Base-by-base conservation (phyloP, 2,329 filamentous ascomycete species). In the Beauveria medogensis region DNA sequence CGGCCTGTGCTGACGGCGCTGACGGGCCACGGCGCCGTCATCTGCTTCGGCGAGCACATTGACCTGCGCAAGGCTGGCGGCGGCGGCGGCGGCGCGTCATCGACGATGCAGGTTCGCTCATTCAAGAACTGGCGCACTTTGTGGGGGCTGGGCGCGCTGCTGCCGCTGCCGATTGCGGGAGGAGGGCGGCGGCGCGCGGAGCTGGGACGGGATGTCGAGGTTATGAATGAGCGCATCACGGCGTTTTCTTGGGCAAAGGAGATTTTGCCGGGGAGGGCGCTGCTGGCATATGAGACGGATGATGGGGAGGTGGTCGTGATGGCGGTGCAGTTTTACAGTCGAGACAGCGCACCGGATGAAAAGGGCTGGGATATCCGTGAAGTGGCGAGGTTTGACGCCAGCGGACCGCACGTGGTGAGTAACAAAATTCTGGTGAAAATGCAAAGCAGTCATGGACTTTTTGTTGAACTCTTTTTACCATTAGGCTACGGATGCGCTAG, bases 211-310 rank as follows among this genome's bases (percentile, higher is more conserved):
- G 68, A 59, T n/a, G 50, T 55, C 7, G n/a, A 40, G 70, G 76
- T 64, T 65, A 75, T 69, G 71, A 72, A 74, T 57, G 80, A 81
- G 65, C 74, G 75, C 55, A 75, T 85, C 48, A 73, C 74, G 6
- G 75, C 80, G 0, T 82, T 85, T 59, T 74, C 81, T 0, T 86
- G 83, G 83, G 78, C 80, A 1, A 73, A 69, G 55, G 74, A 78
- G 64, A 66, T 79, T 2, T 72, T 69, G 0, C 69, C 70, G 0
- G 76, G 77, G 0, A 73, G 72, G 52, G 77, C 76, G 0, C 63
- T 85, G 43, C 66, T 85, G 41, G 79, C 80, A 2, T 84, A 84
- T 55, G 67, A 73, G 53, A 85, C 78, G 22, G 81, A 84, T 57
- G 67, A 71, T 3, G 71, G 74, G 22, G 78, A 84, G 63, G 66